These are phyloP conservation scores for Saccharomyces mikatae DNA, from an alignment of 805 yeast genomes.

Conservation along the genomic window DNA sequence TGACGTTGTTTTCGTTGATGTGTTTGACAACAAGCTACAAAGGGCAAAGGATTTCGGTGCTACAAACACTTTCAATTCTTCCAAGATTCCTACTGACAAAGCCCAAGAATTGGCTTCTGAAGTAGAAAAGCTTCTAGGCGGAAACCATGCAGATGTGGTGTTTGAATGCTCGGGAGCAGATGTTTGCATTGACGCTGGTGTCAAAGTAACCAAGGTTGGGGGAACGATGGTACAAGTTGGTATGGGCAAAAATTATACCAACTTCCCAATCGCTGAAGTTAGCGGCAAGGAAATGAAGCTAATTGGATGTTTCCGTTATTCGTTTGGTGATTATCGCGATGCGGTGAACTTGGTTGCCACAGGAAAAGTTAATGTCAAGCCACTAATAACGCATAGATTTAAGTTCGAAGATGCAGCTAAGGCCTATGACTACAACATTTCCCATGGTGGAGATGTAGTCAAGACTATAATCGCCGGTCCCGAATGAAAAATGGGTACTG, in stretches of 20 bases:
- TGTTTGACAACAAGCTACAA: constrained; percentile 41
- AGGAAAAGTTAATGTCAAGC: constrained; percentile 59
- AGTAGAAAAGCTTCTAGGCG: constrained; percentile 25
- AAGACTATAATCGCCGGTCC: constrained; percentile 84
- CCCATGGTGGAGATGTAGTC: constrained; percentile 57
- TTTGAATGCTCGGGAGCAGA: constrained; percentile 83
- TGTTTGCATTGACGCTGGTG: constrained; percentile 62
- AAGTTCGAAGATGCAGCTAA: constrained; percentile 62
- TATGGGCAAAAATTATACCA: constrained; percentile 61
- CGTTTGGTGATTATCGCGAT: constrained; percentile 65
- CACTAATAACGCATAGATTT: constrained; percentile 69
- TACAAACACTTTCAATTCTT: constrained; percentile 47
- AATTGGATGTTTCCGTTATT: constrained; percentile 76
- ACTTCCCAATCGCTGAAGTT: constrained; percentile 67
- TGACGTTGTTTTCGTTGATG: constrained; percentile 41
- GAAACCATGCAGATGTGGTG: constrained; percentile 44
- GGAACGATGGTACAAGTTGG: constrained; percentile 82
- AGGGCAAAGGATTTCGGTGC: constrained; percentile 64
- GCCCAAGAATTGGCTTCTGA: constrained; percentile 11
- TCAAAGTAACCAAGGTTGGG: constrained; percentile 51
- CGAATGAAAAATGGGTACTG: not conserved
- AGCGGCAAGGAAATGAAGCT: constrained; percentile 57
- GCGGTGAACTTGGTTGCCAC: constrained; percentile 59
- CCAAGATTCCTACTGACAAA: constrained; percentile 26
- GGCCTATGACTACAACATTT: constrained; percentile 60